Base-by-base conservation (phyloP, 805 yeast genomes). In the Barnettozyma botsteinii region DNA sequence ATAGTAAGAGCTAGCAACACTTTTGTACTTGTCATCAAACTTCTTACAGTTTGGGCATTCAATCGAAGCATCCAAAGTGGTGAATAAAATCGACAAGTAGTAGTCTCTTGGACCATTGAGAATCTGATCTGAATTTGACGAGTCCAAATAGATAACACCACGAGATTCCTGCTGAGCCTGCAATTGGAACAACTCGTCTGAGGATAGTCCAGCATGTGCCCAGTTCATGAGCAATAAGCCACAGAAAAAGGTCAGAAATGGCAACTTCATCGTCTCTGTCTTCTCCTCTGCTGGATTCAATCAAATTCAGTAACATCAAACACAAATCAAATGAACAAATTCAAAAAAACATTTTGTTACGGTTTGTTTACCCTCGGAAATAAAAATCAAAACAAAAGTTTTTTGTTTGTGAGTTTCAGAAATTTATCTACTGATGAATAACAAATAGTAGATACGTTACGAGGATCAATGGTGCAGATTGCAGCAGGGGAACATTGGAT, bases 91-190 rank as follows among this genome's bases (percentile, higher is more conserved):
- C 3, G 81, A 59, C 7, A 77, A 59, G 48, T 59, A 74, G 56
- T 77, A 73, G 34, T 73, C 78, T 37, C 77, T 62, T 3, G 69
- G 61, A 2, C 81, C 84, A 2, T 59, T 49, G 24, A 75, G 57
- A 2, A 73, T 31, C 3, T 51, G 38, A 8, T 53, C 51, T 32
- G 76, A 65, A 42, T 72, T 67, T 2, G 65, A 62, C 14, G 67
- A 64, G 11, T 41, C 38, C 14, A 55, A 21, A 1, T 43, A 60
- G 15, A 79, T 68, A 0, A 77, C 54, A 13, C 67, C 68, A 39
- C 66, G 37, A 3, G 43, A 37, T 12, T 38, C 44, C 30, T 48
- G 52, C 4, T 45, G 35, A 12, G 37, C 27, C 12, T 26, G 33
- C 18, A 46, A 31, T 14, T 26, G 14, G 9, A 23, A 35, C n/a